Base-by-base conservation (phyloP, 164 flowering plant genomes). In the Vitis rupestris region DNA sequence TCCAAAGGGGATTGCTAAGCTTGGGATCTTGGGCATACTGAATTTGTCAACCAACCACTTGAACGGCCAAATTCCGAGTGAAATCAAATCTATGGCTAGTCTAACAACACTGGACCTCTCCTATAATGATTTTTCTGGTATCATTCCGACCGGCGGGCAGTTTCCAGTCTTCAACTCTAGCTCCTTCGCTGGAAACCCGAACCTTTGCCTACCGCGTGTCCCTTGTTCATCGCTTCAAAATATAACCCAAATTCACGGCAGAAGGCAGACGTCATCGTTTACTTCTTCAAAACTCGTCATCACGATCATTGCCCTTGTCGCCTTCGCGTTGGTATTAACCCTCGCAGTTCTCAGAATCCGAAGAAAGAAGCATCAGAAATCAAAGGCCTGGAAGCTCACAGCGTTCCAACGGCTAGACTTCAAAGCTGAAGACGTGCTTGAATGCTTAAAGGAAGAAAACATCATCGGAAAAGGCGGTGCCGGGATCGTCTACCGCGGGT, bases 381-480 rank as follows among this genome's bases (percentile, higher is more conserved):
- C 90, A 0, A 76, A 70, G 55, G 74, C 84, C 0, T 93, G 99
- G 98, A 87, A 86, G 77, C 87, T 95, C 50, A 91, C 97, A 0
- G 80, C 89, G 0, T 95, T 95, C 80, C 97, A 87, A 51, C 72
- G 84, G 71, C 85, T 93, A 8, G 82, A 84, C 12, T 89, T 93
- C 81, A 83, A 79, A 44, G 96, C 80, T 0, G 94, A 91, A 54
- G 97, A 93, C 60, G 97, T 95, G 3, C 66, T 93, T 0, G 89
- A 89, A 54, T 89, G 99, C 76, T 14, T 95, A 61, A 84, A 82
- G 67, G 98, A 95, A 3, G 99, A 95, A 80, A 91, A 87, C 81
- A 81, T 95, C 9, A 90, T 95, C 2, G 98, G 99, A 1, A 90
- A 89, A 82, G 98, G 99, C 1, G 99, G 99, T 10, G 89, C 96